These are phyloP conservation scores for Eucalyptus regnans DNA, from an alignment of 345 rosid species.

Conservation along the genomic window DNA sequence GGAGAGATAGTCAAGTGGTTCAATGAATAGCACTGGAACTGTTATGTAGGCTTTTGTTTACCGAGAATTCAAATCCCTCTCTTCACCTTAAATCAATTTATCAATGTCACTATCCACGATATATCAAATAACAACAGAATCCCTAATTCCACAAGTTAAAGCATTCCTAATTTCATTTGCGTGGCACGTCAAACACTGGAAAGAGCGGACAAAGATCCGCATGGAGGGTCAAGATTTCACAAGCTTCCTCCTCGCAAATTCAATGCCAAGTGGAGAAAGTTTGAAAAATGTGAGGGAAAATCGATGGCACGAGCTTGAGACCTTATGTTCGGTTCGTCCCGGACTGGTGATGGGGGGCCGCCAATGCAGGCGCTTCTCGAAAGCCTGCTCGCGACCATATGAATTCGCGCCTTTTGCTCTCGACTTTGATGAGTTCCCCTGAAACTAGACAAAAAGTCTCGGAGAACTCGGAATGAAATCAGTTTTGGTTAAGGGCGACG, in stretches of 20 bases:
- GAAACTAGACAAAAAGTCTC: background rate
- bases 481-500: background rate
- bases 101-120: too few species aligned
- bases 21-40: too few species aligned
- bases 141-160: too few species aligned
- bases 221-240: background rate
- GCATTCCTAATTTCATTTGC: too few species aligned
- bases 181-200: too few species aligned
- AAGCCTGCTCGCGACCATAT: background rate
- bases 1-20: too few species aligned
- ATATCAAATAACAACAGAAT: too few species aligned
- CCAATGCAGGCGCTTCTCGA: background rate
- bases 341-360: background rate
- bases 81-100: too few species aligned
- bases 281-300: background rate
- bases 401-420: background rate
- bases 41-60: too few species aligned
- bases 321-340: background rate
- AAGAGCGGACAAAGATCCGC: too few species aligned
- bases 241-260: background rate
- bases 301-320: background rate
- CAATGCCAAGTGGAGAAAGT: background rate
- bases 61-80: too few species aligned
- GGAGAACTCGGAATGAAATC: background rate
- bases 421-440: background rate